Percentiles rank a stretch among this genome's conserved stretches.
These are phyloP conservation scores for Malus sieversii DNA, from an alignment of 306 rosid genomes.

Conservation along the genomic window DNA sequence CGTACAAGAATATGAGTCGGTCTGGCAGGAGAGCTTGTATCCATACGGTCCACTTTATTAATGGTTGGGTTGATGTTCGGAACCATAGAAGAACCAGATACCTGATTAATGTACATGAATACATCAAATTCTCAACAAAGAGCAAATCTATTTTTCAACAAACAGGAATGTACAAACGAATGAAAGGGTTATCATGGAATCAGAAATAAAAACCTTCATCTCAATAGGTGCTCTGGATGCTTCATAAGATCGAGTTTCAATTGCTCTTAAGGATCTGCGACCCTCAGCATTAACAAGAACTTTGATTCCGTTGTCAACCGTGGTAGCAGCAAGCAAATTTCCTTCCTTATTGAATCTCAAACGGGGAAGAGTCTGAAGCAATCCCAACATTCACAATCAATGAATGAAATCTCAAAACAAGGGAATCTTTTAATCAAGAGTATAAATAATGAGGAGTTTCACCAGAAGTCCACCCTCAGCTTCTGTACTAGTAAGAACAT, in stretches of 20 bases:
- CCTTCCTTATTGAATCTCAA: conserved; percentile 62
- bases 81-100: conserved; percentile 42
- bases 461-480: conserved; percentile 69
- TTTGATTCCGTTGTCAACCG: conserved; percentile 54
- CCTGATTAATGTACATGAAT: conserved; percentile 23
- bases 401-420: background rate
- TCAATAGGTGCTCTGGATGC: conserved; percentile 49
- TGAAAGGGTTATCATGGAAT: background rate
- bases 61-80: conserved; percentile 37
- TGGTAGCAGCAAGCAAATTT: conserved; percentile 52
- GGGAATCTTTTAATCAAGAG: background rate
- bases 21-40: conserved; percentile 50
- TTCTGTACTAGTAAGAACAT: conserved; percentile 31
- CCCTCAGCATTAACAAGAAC: conserved; percentile 57
- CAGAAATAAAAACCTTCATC: conserved; percentile 40
- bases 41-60: conserved; percentile 51
- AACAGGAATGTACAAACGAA: background rate
- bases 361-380: conserved; percentile 49
- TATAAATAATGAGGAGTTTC: conserved; percentile 4
- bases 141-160: background rate
- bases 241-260: conserved; percentile 47
- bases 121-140: background rate
- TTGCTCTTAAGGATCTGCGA: conserved; percentile 40
- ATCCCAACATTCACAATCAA: conserved; percentile 9
- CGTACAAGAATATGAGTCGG: conserved; percentile 53